Base-by-base conservation (phyloP, 2,329 filamentous ascomycete genomes). In the Fusarium devonianum region DNA sequence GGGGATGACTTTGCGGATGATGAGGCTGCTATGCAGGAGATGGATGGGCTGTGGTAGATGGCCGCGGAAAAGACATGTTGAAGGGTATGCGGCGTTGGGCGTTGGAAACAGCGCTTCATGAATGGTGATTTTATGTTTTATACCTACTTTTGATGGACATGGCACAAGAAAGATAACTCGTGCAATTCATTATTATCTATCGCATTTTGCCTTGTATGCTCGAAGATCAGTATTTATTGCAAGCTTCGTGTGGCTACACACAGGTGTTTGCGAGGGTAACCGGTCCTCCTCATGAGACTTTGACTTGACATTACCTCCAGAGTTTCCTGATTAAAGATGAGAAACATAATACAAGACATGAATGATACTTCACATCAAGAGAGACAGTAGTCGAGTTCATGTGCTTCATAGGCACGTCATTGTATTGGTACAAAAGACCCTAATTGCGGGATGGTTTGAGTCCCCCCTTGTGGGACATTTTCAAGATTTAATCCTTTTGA, bases 21-120 rank as follows among this genome's bases (percentile, higher is more conserved):
- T 11, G 83, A 88, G 69, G 86, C 84, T 51, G 85, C 81, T 1
- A 86, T 91, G 83, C 83, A 80, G 26, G 83, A 83, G 56, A 82
- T 84, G 79, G 80, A 81, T 29, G 80, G 76, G 0, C 54, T 82
- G 17, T 83, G 78, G 78, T 81, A n/a, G 23, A 53, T 16, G 14
- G 7, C 18, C 4, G 7, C 5, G 9, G 6, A 12, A 7, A 10
- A 2, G 9, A 10, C 3, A 48, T 22, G 14, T 3, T 6, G 16
- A 25, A 11, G 23, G n/a, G 7, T 10, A 19, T 14, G 21, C 9
- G 35, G 48, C 39, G 53, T 55, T 9, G 1, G 48, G 46, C 14
- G 29, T 53, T 43, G 18, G n/a, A 14, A 21, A 22, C 12, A 12
- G 17, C 10, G 25, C 13, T n/a, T n/a, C n/a, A n/a, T n/a, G n/a